Evolutionary conservation across 768 basidiomycete species (phyloP), one percentile per base, ranked within the genome.

Genomic region (Boletus sp.): DNA sequence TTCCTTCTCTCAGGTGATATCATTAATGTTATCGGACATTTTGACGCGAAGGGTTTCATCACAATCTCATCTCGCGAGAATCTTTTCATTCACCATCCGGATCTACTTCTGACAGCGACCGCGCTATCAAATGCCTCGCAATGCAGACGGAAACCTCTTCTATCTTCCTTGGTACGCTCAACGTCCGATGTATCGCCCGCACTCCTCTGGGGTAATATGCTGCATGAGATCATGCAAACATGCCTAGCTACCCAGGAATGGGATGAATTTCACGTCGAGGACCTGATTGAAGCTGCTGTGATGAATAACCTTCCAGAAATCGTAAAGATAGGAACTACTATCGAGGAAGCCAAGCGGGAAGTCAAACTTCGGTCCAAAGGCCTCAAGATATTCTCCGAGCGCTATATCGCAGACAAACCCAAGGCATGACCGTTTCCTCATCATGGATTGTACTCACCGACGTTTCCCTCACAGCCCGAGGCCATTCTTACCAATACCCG

Each of bases 61-160:
- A 70, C 75, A 2, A 79, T 97, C 46, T 84, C 84, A 2, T 79
- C 85, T 32, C 79, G 79, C 52, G 67, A 80, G 10, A 87, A 93
- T 61, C 75, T 90, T 47, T 74, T 98, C 54, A 86, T 98, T 60
- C 87, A 88, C 48, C 94, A 98, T 65, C 96, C 96, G 6, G 96
- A 99, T 72, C 74, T 92, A 46, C 87, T 99, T 41, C 72, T 98
- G 47, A 95, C 97, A 2, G 89, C 94, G 28, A 97, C 96, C 0
- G 83, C 91, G 1, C 84, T 98, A 20, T 87, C 94, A 3, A 89
- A 84, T 53, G 85, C 94, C 0, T 78, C 90, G 1, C 84, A 87
- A 63, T 99, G 97, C 70, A 74, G 83, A 20, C 87, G 97, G 10
- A 92, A 89, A 71, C 92, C 96, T 0, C 77, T 98, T n/a, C 75